Percentiles rank a stretch among this genome's conserved stretches.
phyloP scores from a whole-genome alignment of 139 green algal species.

The Volvox africanus region DNA sequence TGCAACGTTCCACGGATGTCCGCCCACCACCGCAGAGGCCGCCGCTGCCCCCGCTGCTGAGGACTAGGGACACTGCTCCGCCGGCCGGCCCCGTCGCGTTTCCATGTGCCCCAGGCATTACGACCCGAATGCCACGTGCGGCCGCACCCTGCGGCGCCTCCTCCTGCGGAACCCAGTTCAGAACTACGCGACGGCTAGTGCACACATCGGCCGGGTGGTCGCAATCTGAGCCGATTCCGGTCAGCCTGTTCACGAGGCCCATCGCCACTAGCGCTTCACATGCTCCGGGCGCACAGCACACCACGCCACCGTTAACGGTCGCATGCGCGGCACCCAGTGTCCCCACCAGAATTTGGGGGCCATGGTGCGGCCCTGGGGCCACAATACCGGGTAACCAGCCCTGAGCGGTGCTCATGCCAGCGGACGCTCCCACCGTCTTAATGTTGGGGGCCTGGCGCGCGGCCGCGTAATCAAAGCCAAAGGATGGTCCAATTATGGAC shows the following conservation, averaged over 20 bases:
- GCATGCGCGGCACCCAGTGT: neutral
- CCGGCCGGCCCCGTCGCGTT: neutral
- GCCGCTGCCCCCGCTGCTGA: neutral
- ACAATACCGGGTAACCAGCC: neutral
- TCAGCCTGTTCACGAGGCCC: slow-evolving; percentile 77
- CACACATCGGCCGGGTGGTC: slow-evolving; percentile 76
- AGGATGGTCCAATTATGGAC: too few relatives aligned
- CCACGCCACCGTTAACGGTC: slow-evolving; percentile 51
- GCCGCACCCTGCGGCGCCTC: slow-evolving; percentile 34
- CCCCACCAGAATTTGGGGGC: neutral
- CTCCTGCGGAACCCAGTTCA: slow-evolving; percentile 24
- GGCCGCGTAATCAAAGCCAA: too few relatives aligned
- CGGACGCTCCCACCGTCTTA: neutral
- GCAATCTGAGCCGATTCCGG: slow-evolving; percentile 81
- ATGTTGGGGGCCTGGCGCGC: too few relatives aligned
- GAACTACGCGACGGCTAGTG: slow-evolving; percentile 10
- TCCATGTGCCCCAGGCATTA: neutral
- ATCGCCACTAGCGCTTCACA: slow-evolving; percentile 88
- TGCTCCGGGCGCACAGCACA: slow-evolving; percentile 78
- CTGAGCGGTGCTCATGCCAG: neutral
- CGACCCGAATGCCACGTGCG: neutral
- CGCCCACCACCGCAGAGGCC: neutral
- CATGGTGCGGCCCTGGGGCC: neutral
- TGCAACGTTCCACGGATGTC: slow-evolving; percentile 11
- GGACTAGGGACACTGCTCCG: neutral